Conservation (phyloP, 768 basidiomycete species). For the Mycena rosella region DNA sequence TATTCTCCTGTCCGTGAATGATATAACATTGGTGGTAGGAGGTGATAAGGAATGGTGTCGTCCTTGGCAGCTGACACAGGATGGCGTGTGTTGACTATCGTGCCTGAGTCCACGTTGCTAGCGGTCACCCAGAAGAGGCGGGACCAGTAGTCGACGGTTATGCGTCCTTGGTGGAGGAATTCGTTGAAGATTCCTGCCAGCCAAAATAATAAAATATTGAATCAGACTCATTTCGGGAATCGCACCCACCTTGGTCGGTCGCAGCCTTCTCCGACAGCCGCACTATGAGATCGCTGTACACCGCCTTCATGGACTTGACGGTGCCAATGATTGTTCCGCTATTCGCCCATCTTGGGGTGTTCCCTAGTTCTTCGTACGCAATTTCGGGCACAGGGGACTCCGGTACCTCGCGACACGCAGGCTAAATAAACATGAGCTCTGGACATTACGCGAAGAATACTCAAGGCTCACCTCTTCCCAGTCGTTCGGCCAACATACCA, state of each 20-base stretch:
- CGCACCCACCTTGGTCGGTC: conserved; percentile 26
- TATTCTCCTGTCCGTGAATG: conserved; percentile 22
- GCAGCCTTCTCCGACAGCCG: conserved; percentile 1
- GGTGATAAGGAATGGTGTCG: conserved; percentile 22
- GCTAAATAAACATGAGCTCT: background rate
- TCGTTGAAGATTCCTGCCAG: conserved; percentile 29
- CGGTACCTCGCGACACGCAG: conserved; percentile 29
- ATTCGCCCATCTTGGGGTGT: conserved; percentile 31
- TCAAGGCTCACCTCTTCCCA: conserved; percentile 22
- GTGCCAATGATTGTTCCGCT: conserved; percentile 31
- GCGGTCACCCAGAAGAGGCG: conserved; percentile 31
- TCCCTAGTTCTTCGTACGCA: conserved; percentile 8
- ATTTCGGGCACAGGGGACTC: conserved; percentile 27
- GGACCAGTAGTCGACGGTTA: conserved; percentile 30
- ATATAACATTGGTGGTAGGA: conserved; percentile 27
- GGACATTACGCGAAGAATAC: background rate
- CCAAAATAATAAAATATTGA: background rate
- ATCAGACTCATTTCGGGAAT: background rate
- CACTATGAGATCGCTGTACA: conserved; percentile 22
- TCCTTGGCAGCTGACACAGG: conserved; percentile 22
- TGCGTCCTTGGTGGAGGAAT: conserved; percentile 25
- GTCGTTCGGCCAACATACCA: conserved; percentile 32
- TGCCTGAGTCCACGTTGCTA: conserved; percentile 10
- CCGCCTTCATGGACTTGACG: conserved; percentile 22
- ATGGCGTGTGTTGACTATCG: conserved; percentile 26